Evolutionary conservation across 345 rosid genomes (phyloP), one percentile per base, ranked within the genome.

Genomic region (Gossypium australe): DNA sequence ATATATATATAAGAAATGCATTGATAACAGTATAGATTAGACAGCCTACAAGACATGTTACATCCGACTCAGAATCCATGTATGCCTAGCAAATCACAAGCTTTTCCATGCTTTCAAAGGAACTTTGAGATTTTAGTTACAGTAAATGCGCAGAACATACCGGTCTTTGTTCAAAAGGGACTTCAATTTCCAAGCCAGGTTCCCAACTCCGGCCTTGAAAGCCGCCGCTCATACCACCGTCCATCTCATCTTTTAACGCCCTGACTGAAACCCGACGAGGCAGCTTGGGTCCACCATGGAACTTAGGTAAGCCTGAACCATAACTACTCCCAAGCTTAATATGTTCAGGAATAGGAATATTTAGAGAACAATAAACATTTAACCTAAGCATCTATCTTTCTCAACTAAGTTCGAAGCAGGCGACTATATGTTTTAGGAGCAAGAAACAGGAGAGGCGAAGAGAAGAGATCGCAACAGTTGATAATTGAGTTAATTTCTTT

Each of bases 121-220:
- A 34, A 34, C 41, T 34, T 34, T 34, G 7, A 34, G 41, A 34
- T 34, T 34, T 34, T 34, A 5, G 41, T 34, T 5, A 34, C 7
- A 34, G 41, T 5, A 34, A 34, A 34, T 34, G 41, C 41, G 41
- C 41, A 51, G 84, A 49, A 85, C 92, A 52, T 76, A 94, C 98
- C 75, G 98, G 97, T 69, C 98, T 85, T 85, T 94, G 97, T 74
- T 94, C 98, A 18, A 85, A 91, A 34, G 98, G 98, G 71, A 94
- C 97, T 80, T 82, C 84, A 56, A 91, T 88, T 82, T 94, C 98
- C 11, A 85, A 82, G 76, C 92, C 92, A 1, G 98, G 97, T 22
- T 94, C 88, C 98, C 97, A 94, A 76, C 90, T 87, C 73, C 79
- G 82, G 67, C 92, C 94, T 1, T 89, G 83, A 25, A 82, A 87